These are phyloP conservation scores for Penicillium egyptiacum DNA, from an alignment of 495 filamentous ascomycete species.

Conservation along the genomic window DNA sequence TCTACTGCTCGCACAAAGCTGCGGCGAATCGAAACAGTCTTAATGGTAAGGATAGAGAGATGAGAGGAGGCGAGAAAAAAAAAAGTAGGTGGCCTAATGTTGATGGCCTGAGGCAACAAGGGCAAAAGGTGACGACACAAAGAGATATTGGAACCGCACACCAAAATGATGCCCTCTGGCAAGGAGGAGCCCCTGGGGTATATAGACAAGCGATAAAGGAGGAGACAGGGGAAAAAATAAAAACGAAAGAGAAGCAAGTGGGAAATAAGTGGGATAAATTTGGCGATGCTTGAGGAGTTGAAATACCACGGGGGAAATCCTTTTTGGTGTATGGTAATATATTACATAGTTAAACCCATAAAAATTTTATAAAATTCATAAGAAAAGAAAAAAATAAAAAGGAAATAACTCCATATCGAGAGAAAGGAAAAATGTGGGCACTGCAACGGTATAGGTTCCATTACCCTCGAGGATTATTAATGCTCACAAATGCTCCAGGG, in stretches of 20 bases:
- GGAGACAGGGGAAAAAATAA: constrained; percentile 13
- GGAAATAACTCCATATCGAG: background rate
- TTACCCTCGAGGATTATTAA: constrained; percentile 5
- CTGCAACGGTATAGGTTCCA: constrained; percentile 12
- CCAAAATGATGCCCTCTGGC: background rate
- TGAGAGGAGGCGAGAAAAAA: constrained; percentile 31
- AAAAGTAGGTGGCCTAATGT: constrained; percentile 21
- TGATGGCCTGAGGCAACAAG: constrained; percentile 38
- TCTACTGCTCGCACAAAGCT: constrained; percentile 26
- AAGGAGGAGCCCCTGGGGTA: background rate
- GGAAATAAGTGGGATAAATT: constrained; percentile 21
- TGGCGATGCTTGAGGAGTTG: constrained; percentile 28
- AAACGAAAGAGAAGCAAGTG: constrained; percentile 17
- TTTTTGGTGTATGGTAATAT: constrained; percentile 10
- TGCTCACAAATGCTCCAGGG: background rate
- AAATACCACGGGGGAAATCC: constrained; percentile 28
- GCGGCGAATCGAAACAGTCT: constrained; percentile 10
- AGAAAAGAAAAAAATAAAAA: background rate
- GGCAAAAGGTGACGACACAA: constrained; percentile 34
- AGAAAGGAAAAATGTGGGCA: constrained; percentile 9
- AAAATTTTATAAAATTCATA: background rate
- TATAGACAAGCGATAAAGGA: constrained; percentile 14
- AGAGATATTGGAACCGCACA: constrained; percentile 13
- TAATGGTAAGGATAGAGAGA: constrained; percentile 11
- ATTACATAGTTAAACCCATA: constrained; percentile 3